These are phyloP conservation scores for Hypoxylon subgilvum DNA, from an alignment of 495 filamentous ascomycete genomes.

Conservation along the genomic window DNA sequence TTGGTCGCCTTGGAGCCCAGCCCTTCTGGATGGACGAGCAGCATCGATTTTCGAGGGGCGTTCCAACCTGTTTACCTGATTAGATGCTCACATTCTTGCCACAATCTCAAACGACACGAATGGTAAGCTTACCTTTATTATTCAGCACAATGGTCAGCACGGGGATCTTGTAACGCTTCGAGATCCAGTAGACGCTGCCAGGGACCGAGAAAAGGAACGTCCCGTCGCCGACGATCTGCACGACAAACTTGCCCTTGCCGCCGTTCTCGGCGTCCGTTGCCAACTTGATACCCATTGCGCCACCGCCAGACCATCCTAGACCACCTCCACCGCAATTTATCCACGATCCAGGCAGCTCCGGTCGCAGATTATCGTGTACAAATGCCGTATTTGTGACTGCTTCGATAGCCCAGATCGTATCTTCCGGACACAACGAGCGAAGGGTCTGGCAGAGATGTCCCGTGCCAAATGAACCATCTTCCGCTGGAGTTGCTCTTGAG, in stretches of 20 bases:
- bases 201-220: conserved; percentile 90
- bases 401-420: conserved; percentile 87
- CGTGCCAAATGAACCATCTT: conserved; percentile 70
- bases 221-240: conserved; percentile 91
- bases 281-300: conserved; percentile 84
- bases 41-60: conserved; percentile 74
- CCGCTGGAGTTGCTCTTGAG: conserved; percentile 59
- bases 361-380: conserved; percentile 81
- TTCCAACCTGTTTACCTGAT: conserved; percentile 70
- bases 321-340: conserved; percentile 95
- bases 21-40: conserved; percentile 84
- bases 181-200: conserved; percentile 91
- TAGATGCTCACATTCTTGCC: neutral
- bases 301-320: conserved; percentile 94
- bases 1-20: conserved; percentile 77
- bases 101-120: conserved; percentile 15
- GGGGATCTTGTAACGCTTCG: conserved; percentile 82
- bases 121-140: conserved; percentile 70
- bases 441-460: conserved; percentile 73
- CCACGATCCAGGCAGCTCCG: conserved; percentile 78
- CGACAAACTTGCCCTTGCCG: conserved; percentile 81
- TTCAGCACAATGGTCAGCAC: conserved; percentile 91
- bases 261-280: conserved; percentile 69
- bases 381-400: conserved; percentile 82
- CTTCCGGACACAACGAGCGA: conserved; percentile 67